Evolutionary conservation across 768 basidiomycete genomes (phyloP), one percentile per base, ranked within the genome.

Genomic region (Botryobasidium botryosum): DNA sequence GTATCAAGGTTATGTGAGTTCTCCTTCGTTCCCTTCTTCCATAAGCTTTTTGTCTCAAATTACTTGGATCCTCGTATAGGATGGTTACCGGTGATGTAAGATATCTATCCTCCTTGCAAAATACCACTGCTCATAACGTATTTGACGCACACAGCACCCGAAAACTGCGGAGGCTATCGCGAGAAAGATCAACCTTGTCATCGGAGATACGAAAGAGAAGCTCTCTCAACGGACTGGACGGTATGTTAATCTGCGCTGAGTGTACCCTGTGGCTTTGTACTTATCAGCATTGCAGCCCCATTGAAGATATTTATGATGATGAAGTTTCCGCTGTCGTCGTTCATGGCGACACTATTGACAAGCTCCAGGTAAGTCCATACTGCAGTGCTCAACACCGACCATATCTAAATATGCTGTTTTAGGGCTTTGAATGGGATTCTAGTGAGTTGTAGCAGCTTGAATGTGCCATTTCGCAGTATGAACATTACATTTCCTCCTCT

Each of bases 141-240:
- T n/a, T n/a, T n/a, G n/a, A n/a, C n/a, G n/a, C 10, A 10, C 21
- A 10, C 21, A 39, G 37, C 77, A 79, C 57, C 76, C 76, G 1
- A 77, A 78, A 59, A 79, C 77, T 0, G 77, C 77, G 1, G 76
- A 79, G 55, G 77, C 77, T 13, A 78, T 79, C 48, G 77, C 77
- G 8, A 67, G 76, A 51, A 78, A 79, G 62, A 78, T 79, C 52
- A 78, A 77, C 51, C 61, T 79, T 39, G 72, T 79, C 43, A 57
- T 77, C 26, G 50, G 76, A 4, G 77, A 79, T 45, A 77, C 77
- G 3, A 68, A 70, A 46, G 72, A 77, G 47, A 72, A 72, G 6
- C 61, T 78, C 25, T 65, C 67, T n/a, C 64, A 60, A 26, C 73
- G 71, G 54, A 75, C 75, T 3, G 69, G 66, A 1, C 63, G 74